Percentiles rank a stretch among this genome's conserved stretches.
These are phyloP conservation scores for Starmerella cellae DNA, from an alignment of 805 yeast species.

Conservation along the genomic window DNA sequence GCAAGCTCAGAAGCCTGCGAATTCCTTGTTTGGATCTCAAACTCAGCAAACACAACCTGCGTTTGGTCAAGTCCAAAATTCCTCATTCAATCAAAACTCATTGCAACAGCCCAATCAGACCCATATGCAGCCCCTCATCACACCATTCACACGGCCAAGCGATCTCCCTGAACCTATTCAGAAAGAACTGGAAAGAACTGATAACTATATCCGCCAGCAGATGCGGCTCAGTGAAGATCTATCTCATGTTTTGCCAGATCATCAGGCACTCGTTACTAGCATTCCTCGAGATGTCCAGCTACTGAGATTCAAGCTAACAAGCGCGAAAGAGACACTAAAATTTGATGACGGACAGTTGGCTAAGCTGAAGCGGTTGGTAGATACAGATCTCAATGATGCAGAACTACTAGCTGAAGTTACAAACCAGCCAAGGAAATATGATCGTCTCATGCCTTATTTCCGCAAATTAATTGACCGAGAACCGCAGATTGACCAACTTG, in stretches of 20 bases:
- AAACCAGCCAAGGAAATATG: constrained; percentile 22
- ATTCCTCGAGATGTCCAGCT: constrained; percentile 46
- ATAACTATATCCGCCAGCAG: constrained; percentile 42
- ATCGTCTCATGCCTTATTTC: constrained; percentile 26
- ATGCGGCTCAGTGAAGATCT: constrained; percentile 41
- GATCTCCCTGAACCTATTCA: constrained; percentile 44
- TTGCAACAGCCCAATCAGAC: constrained; percentile 16
- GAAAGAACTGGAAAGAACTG: constrained; percentile 42
- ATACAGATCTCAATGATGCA: constrained; percentile 24
- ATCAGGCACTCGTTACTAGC: constrained; percentile 31
- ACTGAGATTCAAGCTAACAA: constrained; percentile 35
- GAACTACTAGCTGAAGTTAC: constrained; percentile 20
- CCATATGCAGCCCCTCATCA: constrained; percentile 28
- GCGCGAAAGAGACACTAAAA: constrained; percentile 41
- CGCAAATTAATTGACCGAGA: constrained; percentile 27
- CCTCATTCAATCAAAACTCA: constrained; percentile 17
- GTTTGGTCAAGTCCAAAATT: constrained; percentile 4
- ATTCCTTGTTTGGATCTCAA: constrained; percentile 6
- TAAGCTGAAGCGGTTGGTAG: constrained; percentile 23
- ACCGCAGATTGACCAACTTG: constrained; percentile 22
- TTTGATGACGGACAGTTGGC: constrained; percentile 32
- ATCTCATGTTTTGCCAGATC: constrained; percentile 33
- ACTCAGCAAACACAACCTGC: constrained; percentile 5
- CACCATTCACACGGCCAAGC: constrained; percentile 45
- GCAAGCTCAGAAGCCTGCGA: not conserved